Base-by-base conservation (phyloP, 2,329 filamentous ascomycete genomes). In the Fusarium sp. region DNA sequence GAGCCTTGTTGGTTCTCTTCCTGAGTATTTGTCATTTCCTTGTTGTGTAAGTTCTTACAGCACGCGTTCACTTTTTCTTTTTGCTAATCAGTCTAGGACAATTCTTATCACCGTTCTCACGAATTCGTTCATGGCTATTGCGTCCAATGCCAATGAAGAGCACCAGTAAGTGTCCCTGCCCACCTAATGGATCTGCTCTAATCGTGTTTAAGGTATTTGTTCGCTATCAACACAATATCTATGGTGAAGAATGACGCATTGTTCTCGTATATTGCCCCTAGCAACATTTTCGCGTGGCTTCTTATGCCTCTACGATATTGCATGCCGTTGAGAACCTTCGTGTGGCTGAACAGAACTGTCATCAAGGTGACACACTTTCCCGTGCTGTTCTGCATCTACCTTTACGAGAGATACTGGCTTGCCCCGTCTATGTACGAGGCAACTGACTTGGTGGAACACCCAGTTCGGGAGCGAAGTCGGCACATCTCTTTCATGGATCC, bases 231-330 rank as follows among this genome's bases (percentile, higher is more conserved):
- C 79, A 97, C 95, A 9, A 97, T 98, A 55, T 97, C 94, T 9
- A 97, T 97, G 93, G 95, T 98, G 73, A 98, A 98, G 81, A 97
- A 96, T n/a, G 95, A 98, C 80, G 93, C 94, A 0, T 85, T 98
- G 0, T 98, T 98, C 84, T 97, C 94, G 7, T 98, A 98, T 79
- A 89, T 98, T 68, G 93, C 95, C 4, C 95, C 95, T 0, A 92
- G 93, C 19, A 98, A 98, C 79, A 92, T 98, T 35, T 88, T 98
- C 70, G 95, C 94, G 3, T 98, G 95, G 95, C 79, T 95, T 1
- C 85, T 97, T 33, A 94, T 94, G 77, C 95, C 95, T 1, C 81
- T 97, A 48, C 89, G 95, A 70, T 97, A 92, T 79, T 84, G 90
- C 76, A 90, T 98, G 84, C 90, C 94, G 0, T 91, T 98, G 74